phyloP scores from a whole-genome alignment of 352 stramenopile genomes.

The Phytopythium kandeliae region DNA sequence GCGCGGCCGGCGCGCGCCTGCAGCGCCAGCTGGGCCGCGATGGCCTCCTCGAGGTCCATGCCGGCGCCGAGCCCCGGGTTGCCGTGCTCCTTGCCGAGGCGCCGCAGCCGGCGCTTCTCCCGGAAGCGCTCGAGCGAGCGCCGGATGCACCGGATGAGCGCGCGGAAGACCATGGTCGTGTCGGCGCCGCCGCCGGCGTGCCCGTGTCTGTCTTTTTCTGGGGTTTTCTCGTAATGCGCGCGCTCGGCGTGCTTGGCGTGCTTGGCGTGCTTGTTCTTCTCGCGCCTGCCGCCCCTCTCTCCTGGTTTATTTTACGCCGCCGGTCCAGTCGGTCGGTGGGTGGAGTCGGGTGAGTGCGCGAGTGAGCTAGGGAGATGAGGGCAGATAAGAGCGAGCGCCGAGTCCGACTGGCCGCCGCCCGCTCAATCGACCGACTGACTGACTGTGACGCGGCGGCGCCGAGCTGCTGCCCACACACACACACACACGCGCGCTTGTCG shows the following conservation, averaged over 20 bases:
- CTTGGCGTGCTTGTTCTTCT: not conserved
- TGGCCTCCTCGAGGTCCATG: constrained; percentile 33
- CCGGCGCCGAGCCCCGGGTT: constrained; percentile 21
- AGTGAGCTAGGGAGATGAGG: too few relatives aligned
- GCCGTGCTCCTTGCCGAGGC: constrained; percentile 9
- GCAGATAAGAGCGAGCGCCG: too few relatives aligned
- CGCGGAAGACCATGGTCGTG: constrained; percentile 22
- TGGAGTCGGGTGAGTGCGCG: too few relatives aligned
- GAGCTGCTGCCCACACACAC: too few relatives aligned
- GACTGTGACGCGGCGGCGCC: too few relatives aligned
- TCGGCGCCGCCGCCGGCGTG: not conserved
- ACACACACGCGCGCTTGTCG: too few relatives aligned
- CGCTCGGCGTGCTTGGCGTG: too few relatives aligned
- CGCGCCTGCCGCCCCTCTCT: not conserved
- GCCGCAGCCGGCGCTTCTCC: constrained; percentile 10
- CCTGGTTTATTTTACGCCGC: too few relatives aligned
- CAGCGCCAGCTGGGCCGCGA: constrained; percentile 25
- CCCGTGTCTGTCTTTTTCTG: not conserved
- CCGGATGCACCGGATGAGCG: constrained; percentile 29
- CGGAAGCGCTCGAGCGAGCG: constrained; percentile 24
- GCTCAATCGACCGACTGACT: too few relatives aligned
- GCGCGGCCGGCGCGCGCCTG: constrained; percentile 25
- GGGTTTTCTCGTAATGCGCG: constrained; percentile 6
- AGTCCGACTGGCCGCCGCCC: too few relatives aligned
- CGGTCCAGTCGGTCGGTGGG: too few relatives aligned